Percentiles rank a stretch among this genome's conserved stretches.
These are phyloP conservation scores for Olyra latifolia DNA, from an alignment of 176 grass and related monocot species.

Conservation along the genomic window DNA sequence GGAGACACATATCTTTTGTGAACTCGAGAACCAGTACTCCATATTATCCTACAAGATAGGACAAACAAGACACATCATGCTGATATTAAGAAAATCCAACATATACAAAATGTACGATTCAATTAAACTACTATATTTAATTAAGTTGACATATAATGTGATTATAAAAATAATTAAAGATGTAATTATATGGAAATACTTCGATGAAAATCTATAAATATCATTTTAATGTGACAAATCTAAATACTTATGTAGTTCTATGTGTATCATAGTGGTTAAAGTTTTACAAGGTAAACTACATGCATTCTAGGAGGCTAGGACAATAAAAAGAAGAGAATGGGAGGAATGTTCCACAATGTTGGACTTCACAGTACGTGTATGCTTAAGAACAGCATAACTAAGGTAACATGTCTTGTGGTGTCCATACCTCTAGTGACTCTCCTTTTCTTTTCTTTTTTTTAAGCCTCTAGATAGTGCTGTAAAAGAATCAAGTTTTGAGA, in stretches of 20 bases:
- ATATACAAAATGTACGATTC: conserved; percentile 13
- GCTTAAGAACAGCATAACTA: background rate
- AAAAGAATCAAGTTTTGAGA: too few relatives aligned
- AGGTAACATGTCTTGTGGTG: background rate
- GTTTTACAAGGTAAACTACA: background rate
- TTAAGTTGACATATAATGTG: background rate
- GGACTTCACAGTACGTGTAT: background rate
- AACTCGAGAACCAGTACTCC: conserved; percentile 84
- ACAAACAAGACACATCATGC: conserved; percentile 13
- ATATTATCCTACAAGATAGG: conserved; percentile 72
- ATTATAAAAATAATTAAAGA: background rate
- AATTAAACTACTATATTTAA: background rate
- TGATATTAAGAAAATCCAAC: background rate
- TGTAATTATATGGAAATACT: background rate
- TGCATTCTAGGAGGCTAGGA: background rate
- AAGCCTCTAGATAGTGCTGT: too few relatives aligned
- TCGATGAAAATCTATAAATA: background rate
- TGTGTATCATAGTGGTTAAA: background rate
- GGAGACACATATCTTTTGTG: conserved; percentile 78
- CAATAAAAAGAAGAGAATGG: background rate
- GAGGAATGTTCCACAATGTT: background rate
- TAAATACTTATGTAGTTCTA: background rate
- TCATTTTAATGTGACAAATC: background rate
- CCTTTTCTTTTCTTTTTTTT: too few relatives aligned
- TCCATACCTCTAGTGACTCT: background rate